Conservation (phyloP, 257 asterid species). For the Capsicum rhomboideum region DNA sequence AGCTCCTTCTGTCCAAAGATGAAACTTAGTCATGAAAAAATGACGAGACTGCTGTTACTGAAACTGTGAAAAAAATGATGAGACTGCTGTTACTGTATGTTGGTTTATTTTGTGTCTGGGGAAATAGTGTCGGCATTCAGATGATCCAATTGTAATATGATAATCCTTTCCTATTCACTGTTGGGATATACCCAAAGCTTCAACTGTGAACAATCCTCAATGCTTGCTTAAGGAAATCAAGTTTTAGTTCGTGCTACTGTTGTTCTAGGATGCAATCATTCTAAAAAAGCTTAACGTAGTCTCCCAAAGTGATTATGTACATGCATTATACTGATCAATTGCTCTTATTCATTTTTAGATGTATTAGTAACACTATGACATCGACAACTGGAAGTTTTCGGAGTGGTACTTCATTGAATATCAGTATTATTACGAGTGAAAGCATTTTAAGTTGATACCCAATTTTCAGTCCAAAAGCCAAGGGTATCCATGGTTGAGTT, state of each 20-base stretch:
- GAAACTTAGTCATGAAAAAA: background rate
- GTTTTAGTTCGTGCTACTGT: background rate
- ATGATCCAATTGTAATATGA: background rate
- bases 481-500: background rate
- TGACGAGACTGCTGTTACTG: background rate
- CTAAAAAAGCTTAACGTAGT: background rate
- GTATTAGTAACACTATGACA: background rate
- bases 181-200: background rate
- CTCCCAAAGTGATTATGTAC: background rate
- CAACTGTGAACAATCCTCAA: background rate
- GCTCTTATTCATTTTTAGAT: background rate
- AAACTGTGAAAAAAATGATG: background rate
- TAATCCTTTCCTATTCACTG: background rate
- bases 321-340: background rate
- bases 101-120: background rate
- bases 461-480: background rate
- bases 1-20: background rate
- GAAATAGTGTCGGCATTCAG: background rate
- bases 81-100: background rate
- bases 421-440: background rate
- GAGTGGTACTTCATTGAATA: background rate
- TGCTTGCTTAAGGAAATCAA: background rate
- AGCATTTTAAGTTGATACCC: background rate
- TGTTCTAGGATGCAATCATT: background rate
- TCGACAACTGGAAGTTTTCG: background rate